Conservation (phyloP, 192 early-diverging fungal genomes). For the Coemansia sp. region DNA sequence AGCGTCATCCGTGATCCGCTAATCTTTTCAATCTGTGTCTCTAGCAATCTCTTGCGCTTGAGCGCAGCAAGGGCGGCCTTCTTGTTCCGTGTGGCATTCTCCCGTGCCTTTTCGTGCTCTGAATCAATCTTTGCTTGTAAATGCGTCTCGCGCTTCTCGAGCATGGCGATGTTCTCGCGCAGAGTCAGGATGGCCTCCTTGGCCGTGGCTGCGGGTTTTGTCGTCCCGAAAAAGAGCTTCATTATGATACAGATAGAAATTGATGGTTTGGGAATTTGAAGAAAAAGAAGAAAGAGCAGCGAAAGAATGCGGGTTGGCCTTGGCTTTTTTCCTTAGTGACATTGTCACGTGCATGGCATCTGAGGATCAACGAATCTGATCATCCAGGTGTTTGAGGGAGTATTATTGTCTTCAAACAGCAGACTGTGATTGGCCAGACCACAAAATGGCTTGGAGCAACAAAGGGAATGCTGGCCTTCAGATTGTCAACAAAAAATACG, state of each 20-base stretch:
- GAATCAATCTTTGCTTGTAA: slow-evolving; percentile 84
- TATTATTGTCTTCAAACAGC: not conserved
- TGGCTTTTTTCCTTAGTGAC: too few relatives aligned
- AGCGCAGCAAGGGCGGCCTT: slow-evolving; percentile 86
- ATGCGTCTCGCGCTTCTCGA: slow-evolving; percentile 91
- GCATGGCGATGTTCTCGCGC: slow-evolving; percentile 86
- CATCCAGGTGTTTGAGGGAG: not conserved
- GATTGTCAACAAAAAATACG: too few relatives aligned
- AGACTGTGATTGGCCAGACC: not conserved
- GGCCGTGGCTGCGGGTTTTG: slow-evolving; percentile 67
- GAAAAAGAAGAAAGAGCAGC: not conserved
- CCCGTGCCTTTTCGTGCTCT: slow-evolving; percentile 81
- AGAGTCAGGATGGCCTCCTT: slow-evolving; percentile 95
- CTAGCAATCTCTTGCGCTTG: slow-evolving; percentile 88
- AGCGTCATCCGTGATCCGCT: slow-evolving; percentile 86
- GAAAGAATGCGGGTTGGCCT: not conserved
- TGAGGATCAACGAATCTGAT: not conserved
- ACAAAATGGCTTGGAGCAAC: too few relatives aligned
- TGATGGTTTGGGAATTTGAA: not conserved
- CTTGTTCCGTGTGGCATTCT: slow-evolving; percentile 92
- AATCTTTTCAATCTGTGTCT: slow-evolving; percentile 85
- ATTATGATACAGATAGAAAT: slow-evolving; percentile 26
- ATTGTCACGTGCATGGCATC: not conserved
- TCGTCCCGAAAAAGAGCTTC: slow-evolving; percentile 72
- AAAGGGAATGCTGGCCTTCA: too few relatives aligned